Base-by-base conservation (phyloP, 2,329 filamentous ascomycete species). In the Aureobasidium subglaciale region DNA sequence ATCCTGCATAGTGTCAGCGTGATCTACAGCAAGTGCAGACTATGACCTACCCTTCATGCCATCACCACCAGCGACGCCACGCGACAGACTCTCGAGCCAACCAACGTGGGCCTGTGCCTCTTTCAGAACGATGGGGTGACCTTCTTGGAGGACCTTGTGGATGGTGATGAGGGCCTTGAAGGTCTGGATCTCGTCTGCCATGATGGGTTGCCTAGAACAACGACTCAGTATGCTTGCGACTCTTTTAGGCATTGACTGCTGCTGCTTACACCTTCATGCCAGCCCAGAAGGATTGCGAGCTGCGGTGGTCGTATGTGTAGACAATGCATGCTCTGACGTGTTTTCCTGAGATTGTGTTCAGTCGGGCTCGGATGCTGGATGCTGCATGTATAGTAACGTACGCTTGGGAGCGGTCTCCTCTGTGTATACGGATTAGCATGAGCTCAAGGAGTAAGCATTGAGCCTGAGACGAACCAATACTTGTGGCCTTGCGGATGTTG, bases 301-400 rank as follows among this genome's bases (percentile, higher is more conserved):
- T 95, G 76, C 95, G 95, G 77, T 99, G 90, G 74, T 99, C 93
- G 93, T 93, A 99, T 58, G 92, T 97, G 73, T 97, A 97, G 42
- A 99, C 92, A 66, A 99, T 99, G 69, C 90, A 95, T 71, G 88
- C 90, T 68, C 93, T 88, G 57, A 99, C 93, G 87, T 99, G 93
- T 75, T 99, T 99, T 59, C 81, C 82, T 81, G 66, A 34, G 41
- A 60, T 46, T 27, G 18, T 54, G 25, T 61, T 75, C 57, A 74
- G 69, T 43, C 15, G 42, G n/a, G 18, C 16, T 13, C 8, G 29
- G 20, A n/a, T 4, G n/a, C 15, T 3, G 16, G n/a, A 9, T 27
- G n/a, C n/a, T n/a, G 7, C 1, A 29, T 40, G 43, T 24, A n/a
- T n/a, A n/a, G 37, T 35, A 45, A 53, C 63, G 59, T 80, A 81